Conservation (phyloP, 805 yeast genomes). For the Diddensiella transvaalensis region DNA sequence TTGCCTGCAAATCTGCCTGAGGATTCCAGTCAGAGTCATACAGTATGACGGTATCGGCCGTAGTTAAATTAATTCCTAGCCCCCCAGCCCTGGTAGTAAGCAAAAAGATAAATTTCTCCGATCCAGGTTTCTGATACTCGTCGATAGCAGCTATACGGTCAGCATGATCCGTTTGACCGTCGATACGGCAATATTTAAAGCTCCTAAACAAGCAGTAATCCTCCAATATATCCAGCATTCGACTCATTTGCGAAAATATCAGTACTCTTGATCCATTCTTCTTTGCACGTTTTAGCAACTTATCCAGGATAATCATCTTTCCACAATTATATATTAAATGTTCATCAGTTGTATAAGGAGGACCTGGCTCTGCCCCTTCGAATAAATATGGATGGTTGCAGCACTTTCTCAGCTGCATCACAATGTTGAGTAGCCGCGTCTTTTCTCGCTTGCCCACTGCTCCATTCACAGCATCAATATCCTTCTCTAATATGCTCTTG, state of each 20-base stretch:
- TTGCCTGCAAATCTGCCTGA: slow-evolving; percentile 95
- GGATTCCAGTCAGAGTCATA: slow-evolving; percentile 98
- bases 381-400: slow-evolving; percentile 96
- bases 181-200: slow-evolving; percentile 85
- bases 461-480: slow-evolving; percentile 94
- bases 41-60: slow-evolving; percentile 84
- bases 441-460: slow-evolving; percentile 92
- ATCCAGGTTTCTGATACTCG: slow-evolving; percentile 78
- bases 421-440: slow-evolving; percentile 85
- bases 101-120: slow-evolving; percentile 78
- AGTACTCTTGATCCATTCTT: slow-evolving; percentile 82
- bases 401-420: slow-evolving; percentile 94
- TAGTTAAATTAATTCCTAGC: slow-evolving; percentile 85
- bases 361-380: slow-evolving; percentile 99
- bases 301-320: slow-evolving; percentile 84
- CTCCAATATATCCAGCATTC: slow-evolving; percentile 83
- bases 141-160: slow-evolving; percentile 91
- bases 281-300: slow-evolving; percentile 66
- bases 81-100: slow-evolving; percentile 97
- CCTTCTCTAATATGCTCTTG: slow-evolving; percentile 80
- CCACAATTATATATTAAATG: slow-evolving; percentile 89
- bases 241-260: slow-evolving; percentile 90
- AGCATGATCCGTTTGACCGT: slow-evolving; percentile 90
- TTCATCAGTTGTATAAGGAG: slow-evolving; percentile 94
- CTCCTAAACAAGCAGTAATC: slow-evolving; percentile 87